Conservation (phyloP, 345 rosid genomes). For the Kernera saxatilis region DNA sequence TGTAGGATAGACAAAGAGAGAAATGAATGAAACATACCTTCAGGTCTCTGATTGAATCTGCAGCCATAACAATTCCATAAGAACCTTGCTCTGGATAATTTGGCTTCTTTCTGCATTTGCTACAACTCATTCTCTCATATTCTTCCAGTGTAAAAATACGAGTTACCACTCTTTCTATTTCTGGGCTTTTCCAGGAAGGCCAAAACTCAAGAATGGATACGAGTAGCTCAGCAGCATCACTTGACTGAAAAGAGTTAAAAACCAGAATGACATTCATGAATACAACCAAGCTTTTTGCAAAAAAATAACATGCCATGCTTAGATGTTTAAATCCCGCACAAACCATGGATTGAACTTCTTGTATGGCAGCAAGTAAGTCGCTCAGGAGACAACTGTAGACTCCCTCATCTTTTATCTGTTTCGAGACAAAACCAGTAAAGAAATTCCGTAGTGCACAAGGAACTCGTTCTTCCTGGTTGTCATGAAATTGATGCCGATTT, state of each 20-base stretch:
- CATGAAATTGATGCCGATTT: background rate
- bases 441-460: background rate
- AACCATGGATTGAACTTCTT: background rate
- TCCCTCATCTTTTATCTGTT: background rate
- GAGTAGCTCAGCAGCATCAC: background rate
- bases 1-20: background rate
- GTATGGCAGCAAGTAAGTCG: background rate
- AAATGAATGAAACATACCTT: slow-evolving; percentile 3
- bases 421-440: background rate
- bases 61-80: slow-evolving; percentile 10
- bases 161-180: slow-evolving; percentile 8
- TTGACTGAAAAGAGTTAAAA: slow-evolving; percentile 1
- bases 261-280: background rate
- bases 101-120: slow-evolving; percentile 4
- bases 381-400: background rate
- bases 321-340: background rate
- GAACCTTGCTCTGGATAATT: slow-evolving; percentile 20
- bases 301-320: too few relatives aligned
- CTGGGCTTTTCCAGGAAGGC: background rate
- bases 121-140: slow-evolving; percentile 16
- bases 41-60: slow-evolving; percentile 20
- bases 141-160: slow-evolving; percentile 2
- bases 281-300: background rate
- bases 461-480: background rate
- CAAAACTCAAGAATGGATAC: slow-evolving; percentile 18